Conservation (phyloP, 83 land plant species). For the Larix sibirica region DNA sequence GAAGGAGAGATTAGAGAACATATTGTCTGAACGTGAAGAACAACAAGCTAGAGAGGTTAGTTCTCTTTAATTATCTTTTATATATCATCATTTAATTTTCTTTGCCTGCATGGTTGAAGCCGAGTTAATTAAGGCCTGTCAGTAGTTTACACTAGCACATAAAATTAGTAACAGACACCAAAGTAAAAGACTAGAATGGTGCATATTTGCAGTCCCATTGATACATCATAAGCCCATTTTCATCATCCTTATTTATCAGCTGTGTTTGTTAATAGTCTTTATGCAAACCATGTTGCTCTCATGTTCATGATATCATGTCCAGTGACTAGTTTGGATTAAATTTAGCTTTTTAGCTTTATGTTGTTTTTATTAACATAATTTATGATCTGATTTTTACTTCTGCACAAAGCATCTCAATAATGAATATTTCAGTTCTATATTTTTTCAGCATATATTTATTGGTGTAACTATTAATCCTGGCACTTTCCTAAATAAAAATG, state of each 20-base stretch:
- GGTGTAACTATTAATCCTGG: no score
- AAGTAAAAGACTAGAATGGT: not conserved
- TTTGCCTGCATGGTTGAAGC: not conserved
- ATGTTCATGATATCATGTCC: no score
- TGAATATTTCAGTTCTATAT: no score
- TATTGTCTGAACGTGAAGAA: conserved; percentile 58
- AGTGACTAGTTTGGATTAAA: no score
- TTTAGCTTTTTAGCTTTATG: no score
- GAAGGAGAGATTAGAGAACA: conserved; percentile 63
- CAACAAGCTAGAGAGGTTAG: conserved; percentile 64
- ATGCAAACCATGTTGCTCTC: no score
- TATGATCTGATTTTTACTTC: no score
- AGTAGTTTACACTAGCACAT: not conserved
- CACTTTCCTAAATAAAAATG: no score
- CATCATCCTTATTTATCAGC: not conserved
- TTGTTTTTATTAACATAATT: no score
- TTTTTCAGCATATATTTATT: no score
- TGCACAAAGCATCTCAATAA: no score
- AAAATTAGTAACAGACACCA: not conserved
- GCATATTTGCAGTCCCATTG: not conserved
- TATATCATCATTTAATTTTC: conserved; percentile 4
- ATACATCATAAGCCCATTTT: not conserved
- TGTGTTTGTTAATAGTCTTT: not conserved
- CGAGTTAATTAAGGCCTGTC: not conserved
- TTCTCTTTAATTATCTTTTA: not conserved